Base-by-base conservation (phyloP, 352 stramenopile species). In the Phytophthora cryptogea region DNA sequence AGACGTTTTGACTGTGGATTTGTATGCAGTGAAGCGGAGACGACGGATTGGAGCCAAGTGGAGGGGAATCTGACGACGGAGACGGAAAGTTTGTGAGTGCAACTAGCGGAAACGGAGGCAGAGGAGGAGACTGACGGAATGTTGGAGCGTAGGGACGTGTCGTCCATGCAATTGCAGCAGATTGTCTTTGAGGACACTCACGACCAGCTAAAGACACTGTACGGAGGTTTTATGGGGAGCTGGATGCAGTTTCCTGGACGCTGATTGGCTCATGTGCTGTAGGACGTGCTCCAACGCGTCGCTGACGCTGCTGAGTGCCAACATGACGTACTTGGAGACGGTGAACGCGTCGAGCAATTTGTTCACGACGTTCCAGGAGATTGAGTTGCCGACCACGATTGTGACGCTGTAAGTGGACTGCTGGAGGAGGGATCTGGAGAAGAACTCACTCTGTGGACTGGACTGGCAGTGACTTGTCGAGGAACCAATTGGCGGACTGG, bases 401-500 rank as follows among this genome's bases (percentile, higher is more conserved):
- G 27, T 48, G 35, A 39, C 35, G n/a, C 58, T 78, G 70, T 78
- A 50, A 14, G 70, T 66, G 11, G 2, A 9, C 13, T 46, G 5
- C 28, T 7, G 20, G 33, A 5, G 10, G 35, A 49, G 5, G 36
- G 17, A 58, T 20, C 9, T 16, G 37, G 8, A n/a, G 6, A n/a
- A 23, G 20, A 2, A 23, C 20, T 23, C 20, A 23, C 20, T 23
- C 20, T 23, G 20, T 23, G 20, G 20, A 23, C 20, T 23, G 20
- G 9, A 31, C 45, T 47, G 14, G 0, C 47, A 78, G 70, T 0
- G 70, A 78, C 31, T 16, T 75, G n/a, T 69, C 66, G 27, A 23
- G 16, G 17, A 78, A 78, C 26, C 37, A 63, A 9, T 59, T 78
- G 37, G 56, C 62, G 16, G 62, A 74, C 33, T 78, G 69, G 69